Conservation (phyloP, 1,284 basidiomycete species). For the Cystobasidiaceae sp. region DNA sequence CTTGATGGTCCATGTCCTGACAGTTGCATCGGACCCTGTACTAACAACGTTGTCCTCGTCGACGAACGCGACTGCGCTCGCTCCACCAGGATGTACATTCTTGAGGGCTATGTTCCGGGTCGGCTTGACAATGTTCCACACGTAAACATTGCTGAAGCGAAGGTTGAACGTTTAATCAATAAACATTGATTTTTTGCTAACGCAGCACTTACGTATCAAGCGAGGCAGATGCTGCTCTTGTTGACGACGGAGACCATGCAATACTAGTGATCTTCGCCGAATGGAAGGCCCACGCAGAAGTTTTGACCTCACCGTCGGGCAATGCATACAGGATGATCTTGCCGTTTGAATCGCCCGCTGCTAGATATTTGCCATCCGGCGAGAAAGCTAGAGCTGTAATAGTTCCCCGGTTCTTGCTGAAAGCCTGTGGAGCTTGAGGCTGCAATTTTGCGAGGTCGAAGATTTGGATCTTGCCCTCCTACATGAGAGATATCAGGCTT, state of each 20-base stretch:
- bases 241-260: conserved; percentile 67
- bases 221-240: conserved; percentile 75
- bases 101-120: conserved; percentile 75
- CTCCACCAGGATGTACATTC: conserved; percentile 76
- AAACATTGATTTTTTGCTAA: not conserved
- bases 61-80: conserved; percentile 76
- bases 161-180: conserved; percentile 35
- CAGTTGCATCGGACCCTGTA: conserved; percentile 77
- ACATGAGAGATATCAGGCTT: conserved; percentile 39
- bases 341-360: conserved; percentile 60
- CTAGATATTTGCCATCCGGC: conserved; percentile 56
- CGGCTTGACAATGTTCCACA: conserved; percentile 76
- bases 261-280: conserved; percentile 73
- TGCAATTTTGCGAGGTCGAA: conserved; percentile 47
- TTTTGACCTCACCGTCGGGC: conserved; percentile 56
- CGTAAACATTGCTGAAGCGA: conserved; percentile 60
- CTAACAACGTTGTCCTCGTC: conserved; percentile 58
- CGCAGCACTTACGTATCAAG: conserved; percentile 60
- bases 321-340: conserved; percentile 75
- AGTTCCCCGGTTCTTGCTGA: conserved; percentile 66
- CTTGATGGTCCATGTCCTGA: conserved; percentile 66
- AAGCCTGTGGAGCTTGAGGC: conserved; percentile 46
- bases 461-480: conserved; percentile 71
- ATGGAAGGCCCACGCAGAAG: conserved; percentile 82
- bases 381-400: conserved; percentile 77